These are phyloP conservation scores for Epichloe gansuensis DNA, from an alignment of 2,329 filamentous ascomycete genomes.

Conservation along the genomic window DNA sequence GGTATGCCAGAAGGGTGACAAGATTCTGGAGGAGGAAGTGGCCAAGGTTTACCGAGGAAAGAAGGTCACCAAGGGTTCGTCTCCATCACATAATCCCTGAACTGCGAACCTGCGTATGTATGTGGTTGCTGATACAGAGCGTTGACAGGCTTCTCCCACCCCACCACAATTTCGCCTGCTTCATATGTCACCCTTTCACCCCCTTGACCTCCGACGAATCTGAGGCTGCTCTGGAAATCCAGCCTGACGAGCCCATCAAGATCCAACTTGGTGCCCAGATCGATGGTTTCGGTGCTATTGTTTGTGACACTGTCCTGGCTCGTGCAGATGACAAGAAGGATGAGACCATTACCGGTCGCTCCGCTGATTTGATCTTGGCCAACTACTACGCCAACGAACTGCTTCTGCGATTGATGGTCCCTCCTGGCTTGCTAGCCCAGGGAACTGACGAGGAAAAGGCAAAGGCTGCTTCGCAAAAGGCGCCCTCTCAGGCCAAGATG, in stretches of 20 bases:
- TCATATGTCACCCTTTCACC: constrained; percentile 92
- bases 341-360: constrained; percentile 58
- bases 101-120: not conserved
- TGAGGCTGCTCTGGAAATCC: constrained; percentile 69
- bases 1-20: constrained; percentile 91
- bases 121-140: constrained; percentile 3
- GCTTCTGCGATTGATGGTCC: constrained; percentile 79
- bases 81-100: not conserved
- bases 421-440: constrained; percentile 70
- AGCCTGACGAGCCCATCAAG: constrained; percentile 83
- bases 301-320: constrained; percentile 84
- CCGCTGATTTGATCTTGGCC: constrained; percentile 79
- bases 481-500: constrained; percentile 77
- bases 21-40: constrained; percentile 86
- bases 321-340: constrained; percentile 46
- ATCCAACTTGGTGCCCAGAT: constrained; percentile 99
- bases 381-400: constrained; percentile 95
- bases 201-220: constrained; percentile 75
- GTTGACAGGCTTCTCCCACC: constrained; percentile 67
- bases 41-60: constrained; percentile 97
- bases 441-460: constrained; percentile 92
- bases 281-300: constrained; percentile 90
- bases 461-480: constrained; percentile 72
- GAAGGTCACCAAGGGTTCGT: constrained; percentile 81
- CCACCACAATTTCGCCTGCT: constrained; percentile 87